Base-by-base conservation (phyloP, 2,329 filamentous ascomycete species). In the Fusarium nematophilum region DNA sequence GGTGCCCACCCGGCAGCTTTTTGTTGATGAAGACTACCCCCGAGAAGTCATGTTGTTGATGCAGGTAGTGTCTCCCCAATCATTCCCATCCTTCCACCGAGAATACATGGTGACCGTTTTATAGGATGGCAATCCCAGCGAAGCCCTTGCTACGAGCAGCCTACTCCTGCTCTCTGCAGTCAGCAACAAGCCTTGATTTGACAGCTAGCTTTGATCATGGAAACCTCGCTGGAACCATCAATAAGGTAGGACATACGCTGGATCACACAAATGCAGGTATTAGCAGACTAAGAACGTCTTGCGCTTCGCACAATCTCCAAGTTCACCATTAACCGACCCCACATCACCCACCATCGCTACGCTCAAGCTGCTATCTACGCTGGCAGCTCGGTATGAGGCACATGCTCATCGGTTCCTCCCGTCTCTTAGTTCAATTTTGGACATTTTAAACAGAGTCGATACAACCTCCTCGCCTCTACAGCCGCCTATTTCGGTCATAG, bases 41-140 rank as follows among this genome's bases (percentile, higher is more conserved):
- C 17, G 11, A n/a, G 25, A 44, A 11, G 40, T 44, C 3, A 6
- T 44, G 18, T 21, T 17, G 29, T 31, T 18, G 5, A 44, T 44
- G 40, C 25, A 44, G 40, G 40, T 44, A 31, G 21, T 23, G 9
- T 33, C n/a, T n/a, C n/a, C n/a, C n/a, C n/a, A n/a, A n/a, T n/a
- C n/a, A n/a, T n/a, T n/a, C n/a, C n/a, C 17, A n/a, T 15, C 4
- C 25, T 25, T 7, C n/a, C 6, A 5, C 6, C 1, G 9, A 11
- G 27, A 8, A 14, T 11, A 9, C 4, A 13, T 6, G 21, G 18
- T 33, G 9, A 44, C 27, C 6, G 17, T 40, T 5, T 9, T 4
- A 9, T 15, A 44, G 40, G 31, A 44, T 31, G 27, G 27, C 13
- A 15, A 44, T n/a, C 40, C 40, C 2, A 31, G 25, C 29, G 27